Percentiles rank a stretch among this genome's conserved stretches.
phyloP scores from a whole-genome alignment of 345 rosid species.

The Heritiera fomes region DNA sequence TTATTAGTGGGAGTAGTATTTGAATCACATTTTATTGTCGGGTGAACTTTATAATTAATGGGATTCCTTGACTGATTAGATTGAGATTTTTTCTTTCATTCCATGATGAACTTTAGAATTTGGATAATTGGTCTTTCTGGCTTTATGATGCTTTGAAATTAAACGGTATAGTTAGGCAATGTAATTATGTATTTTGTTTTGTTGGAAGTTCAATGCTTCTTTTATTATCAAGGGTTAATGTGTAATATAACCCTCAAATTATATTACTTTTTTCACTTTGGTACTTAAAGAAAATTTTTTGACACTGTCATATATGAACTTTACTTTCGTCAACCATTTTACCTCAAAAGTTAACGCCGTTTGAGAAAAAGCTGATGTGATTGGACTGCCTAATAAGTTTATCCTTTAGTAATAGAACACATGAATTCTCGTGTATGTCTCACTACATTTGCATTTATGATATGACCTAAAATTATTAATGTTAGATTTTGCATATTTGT shows the following conservation, averaged over 20 bases:
- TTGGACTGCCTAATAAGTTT: neutral
- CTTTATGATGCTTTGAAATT: neutral
- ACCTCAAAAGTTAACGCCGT: too few relatives aligned
- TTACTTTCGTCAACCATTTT: too few relatives aligned
- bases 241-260: too few relatives aligned
- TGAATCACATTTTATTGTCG: neutral
- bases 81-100: neutral
- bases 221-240: too few relatives aligned
- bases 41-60: conserved; percentile 2
- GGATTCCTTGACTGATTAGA: neutral
- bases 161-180: neutral
- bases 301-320: too few relatives aligned
- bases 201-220: too few relatives aligned
- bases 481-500: neutral
- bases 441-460: neutral
- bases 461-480: neutral
- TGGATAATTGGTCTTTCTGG: neutral
- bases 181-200: too few relatives aligned
- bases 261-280: too few relatives aligned
- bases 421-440: neutral
- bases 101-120: neutral
- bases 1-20: neutral
- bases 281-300: too few relatives aligned
- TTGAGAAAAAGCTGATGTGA: too few relatives aligned
- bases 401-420: neutral